A percentile compares a stretch with the other conserved stretches of the same genome.
Conservation (phyloP, 2,329 filamentous ascomycete species). For the Pseudogymnoascus sp. region DNA sequence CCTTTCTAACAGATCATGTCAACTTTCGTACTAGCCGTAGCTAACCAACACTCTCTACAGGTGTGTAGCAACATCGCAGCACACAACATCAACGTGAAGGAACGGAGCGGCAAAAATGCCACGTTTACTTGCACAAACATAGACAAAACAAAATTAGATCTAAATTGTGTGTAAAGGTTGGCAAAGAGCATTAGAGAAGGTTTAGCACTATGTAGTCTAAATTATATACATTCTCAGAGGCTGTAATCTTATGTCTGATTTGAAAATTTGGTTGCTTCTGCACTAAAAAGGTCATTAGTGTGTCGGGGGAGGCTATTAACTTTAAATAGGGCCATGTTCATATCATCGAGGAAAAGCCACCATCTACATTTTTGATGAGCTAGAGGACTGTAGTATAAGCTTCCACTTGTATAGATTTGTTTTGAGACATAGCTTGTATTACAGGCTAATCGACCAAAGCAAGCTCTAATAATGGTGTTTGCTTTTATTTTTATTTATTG, state of each 20-base stretch:
- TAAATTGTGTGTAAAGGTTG: slow-evolving; percentile 15
- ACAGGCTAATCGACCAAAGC: no score
- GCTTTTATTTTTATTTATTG: not conserved
- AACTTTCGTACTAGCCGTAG: not conserved
- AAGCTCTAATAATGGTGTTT: not conserved
- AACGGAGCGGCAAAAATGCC: slow-evolving; percentile 36
- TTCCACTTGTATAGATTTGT: no score
- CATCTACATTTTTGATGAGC: no score
- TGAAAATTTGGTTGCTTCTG: no score
- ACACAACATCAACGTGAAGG: slow-evolving; percentile 37
- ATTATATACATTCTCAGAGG: not conserved
- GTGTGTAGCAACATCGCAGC: slow-evolving; percentile 38
- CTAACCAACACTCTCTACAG: not conserved
- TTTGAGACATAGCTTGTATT: no score
- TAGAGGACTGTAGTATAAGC: no score
- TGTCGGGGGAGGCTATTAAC: not conserved
- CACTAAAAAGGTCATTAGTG: not conserved
- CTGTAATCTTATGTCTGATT: no score
- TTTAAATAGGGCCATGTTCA: not conserved
- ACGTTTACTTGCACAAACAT: slow-evolving; percentile 40
- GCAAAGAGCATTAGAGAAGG: not conserved
- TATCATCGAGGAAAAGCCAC: not conserved
- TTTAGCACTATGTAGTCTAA: not conserved
- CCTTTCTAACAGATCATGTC: slow-evolving; percentile 15
- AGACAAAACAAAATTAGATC: slow-evolving; percentile 26